A percentile compares a stretch with the other conserved stretches of the same genome.
Conservation (phyloP, 495 filamentous ascomycete species). For the Cercophora samala region DNA sequence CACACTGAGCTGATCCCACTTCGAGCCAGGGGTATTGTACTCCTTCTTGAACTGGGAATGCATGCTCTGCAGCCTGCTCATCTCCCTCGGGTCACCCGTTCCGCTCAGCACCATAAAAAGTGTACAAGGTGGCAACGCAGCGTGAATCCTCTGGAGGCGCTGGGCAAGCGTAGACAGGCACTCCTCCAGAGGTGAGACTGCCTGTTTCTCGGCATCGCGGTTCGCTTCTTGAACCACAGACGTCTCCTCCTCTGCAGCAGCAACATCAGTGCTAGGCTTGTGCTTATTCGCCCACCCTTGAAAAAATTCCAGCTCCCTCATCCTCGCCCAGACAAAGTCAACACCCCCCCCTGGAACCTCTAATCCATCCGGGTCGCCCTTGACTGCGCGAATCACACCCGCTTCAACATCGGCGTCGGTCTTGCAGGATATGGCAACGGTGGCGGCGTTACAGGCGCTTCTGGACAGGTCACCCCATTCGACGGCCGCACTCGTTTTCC, state of each 20-base stretch:
- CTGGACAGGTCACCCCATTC: conserved; percentile 83
- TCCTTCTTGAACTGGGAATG: conserved; percentile 72
- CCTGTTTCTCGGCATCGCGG: not conserved
- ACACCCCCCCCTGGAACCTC: conserved; percentile 67
- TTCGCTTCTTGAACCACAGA: not conserved
- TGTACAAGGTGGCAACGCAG: conserved; percentile 75
- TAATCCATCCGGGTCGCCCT: conserved; percentile 61
- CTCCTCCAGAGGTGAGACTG: conserved; percentile 47
- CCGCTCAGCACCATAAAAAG: conserved; percentile 86
- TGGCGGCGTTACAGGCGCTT: conserved; percentile 69
- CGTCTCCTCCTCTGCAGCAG: conserved; percentile 12
- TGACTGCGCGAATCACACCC: conserved; percentile 62
- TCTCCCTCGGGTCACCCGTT: conserved; percentile 79
- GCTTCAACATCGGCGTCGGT: conserved; percentile 72
- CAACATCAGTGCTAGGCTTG: conserved; percentile 26
- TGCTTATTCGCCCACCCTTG: conserved; percentile 78
- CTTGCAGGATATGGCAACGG: conserved; percentile 65
- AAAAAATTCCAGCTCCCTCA: conserved; percentile 77
- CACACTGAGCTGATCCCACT: conserved; percentile 83
- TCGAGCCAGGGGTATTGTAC: conserved; percentile 62
- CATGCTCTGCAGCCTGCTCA: conserved; percentile 68
- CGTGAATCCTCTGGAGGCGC: conserved; percentile 67
- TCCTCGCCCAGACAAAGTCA: conserved; percentile 84
- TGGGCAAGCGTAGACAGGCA: conserved; percentile 44
- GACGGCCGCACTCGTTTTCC: conserved; percentile 73